phyloP scores from a whole-genome alignment of 2,329 filamentous ascomycete species.

The Orbilia quercus region DNA sequence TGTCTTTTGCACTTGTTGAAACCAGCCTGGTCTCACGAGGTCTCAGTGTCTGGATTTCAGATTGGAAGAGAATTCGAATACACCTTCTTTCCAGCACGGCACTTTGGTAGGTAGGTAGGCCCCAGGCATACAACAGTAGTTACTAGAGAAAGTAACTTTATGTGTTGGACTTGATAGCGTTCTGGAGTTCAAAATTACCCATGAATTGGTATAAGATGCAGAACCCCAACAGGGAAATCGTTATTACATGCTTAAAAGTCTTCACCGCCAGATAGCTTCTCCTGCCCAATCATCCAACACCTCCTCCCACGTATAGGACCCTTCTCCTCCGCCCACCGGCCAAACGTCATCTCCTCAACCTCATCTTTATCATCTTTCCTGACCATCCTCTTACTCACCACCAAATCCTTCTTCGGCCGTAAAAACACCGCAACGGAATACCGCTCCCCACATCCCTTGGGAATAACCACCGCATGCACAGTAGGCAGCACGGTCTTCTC shows the following conservation, averaged over 20 bases:
- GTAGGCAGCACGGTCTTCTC: slow-evolving; percentile 40
- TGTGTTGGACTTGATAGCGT: no score
- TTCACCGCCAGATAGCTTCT: slow-evolving; percentile 28
- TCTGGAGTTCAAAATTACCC: no score
- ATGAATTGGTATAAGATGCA: no score
- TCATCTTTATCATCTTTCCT: slow-evolving; percentile 19
- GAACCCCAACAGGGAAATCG: no score
- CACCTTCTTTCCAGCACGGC: no score
- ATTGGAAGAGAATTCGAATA: no score
- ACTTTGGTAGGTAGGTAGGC: no score
- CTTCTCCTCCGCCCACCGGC: slow-evolving; percentile 51
- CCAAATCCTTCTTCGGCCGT: slow-evolving; percentile 37
- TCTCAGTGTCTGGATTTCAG: no score
- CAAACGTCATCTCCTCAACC: slow-evolving; percentile 45
- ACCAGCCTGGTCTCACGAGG: no score
- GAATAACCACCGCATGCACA: slow-evolving; percentile 42
- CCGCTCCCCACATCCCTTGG: slow-evolving; percentile 33
- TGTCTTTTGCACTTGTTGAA: no score
- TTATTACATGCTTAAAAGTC: not conserved
- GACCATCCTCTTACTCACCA: slow-evolving; percentile 21
- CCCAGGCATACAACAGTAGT: no score
- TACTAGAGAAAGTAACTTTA: no score
- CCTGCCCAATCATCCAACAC: slow-evolving; percentile 53
- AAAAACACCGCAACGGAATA: slow-evolving; percentile 53
- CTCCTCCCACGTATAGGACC: slow-evolving; percentile 33